Conservation (phyloP, 1,284 basidiomycete genomes). For the Cutaneotrichosporon cyanovorans region DNA sequence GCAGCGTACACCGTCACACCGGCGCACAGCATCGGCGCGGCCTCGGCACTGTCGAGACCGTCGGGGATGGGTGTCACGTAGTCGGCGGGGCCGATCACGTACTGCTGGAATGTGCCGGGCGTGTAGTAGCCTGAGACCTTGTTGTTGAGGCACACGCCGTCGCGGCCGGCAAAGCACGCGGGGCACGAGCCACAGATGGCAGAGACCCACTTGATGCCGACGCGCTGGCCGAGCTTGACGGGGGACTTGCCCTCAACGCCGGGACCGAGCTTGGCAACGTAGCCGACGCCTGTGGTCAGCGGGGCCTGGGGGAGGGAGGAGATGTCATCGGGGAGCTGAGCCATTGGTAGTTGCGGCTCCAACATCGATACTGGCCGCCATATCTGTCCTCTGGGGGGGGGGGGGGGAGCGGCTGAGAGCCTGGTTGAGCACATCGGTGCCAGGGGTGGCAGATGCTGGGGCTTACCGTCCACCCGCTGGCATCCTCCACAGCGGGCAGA, state of each 20-base stretch:
- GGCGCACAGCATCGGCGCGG: constrained; percentile 77
- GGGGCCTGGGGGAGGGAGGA: neutral
- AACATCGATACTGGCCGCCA: no score
- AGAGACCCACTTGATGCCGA: constrained; percentile 14
- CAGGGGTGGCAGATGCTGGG: no score
- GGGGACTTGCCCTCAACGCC: constrained; percentile 10
- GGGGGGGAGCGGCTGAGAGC: no score
- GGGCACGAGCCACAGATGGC: constrained; percentile 9
- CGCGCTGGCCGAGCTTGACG: constrained; percentile 14
- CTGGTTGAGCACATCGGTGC: no score
- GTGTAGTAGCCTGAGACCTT: constrained; percentile 30
- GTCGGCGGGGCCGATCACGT: constrained; percentile 47
- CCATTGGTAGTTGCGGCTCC: no score
- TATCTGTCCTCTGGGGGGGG: no score
- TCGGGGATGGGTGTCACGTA: constrained; percentile 71
- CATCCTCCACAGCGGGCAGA: no score
- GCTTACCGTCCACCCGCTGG: no score
- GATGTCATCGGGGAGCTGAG: no score
- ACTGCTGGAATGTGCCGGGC: constrained; percentile 79
- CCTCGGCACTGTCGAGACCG: constrained; percentile 56
- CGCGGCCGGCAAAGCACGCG: constrained; percentile 6
- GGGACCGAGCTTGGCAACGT: constrained; percentile 10
- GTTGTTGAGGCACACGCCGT: constrained; percentile 5
- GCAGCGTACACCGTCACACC: constrained; percentile 60
- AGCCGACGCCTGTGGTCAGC: constrained; percentile 8